These are phyloP conservation scores for Didymella keratinophila DNA, from an alignment of 2,329 filamentous ascomycete genomes.

Conservation along the genomic window DNA sequence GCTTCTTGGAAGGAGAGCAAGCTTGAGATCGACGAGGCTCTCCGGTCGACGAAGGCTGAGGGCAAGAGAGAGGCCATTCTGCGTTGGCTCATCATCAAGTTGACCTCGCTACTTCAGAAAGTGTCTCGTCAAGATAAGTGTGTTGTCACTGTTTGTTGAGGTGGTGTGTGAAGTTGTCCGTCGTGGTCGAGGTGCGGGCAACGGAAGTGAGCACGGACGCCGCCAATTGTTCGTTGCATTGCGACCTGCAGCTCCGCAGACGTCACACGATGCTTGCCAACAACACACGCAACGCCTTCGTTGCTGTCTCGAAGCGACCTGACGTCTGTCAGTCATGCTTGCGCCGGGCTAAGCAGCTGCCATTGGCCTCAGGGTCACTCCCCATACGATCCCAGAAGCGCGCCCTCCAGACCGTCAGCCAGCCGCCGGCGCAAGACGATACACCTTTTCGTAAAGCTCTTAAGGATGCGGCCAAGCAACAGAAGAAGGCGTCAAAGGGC, in stretches of 20 bases:
- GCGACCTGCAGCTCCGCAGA: conserved; percentile 25
- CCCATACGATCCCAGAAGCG: conserved; percentile 18
- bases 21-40: conserved; percentile 2
- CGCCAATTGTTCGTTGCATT: conserved; percentile 29
- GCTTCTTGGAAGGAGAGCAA: conserved; percentile 1
- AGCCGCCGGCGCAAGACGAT: conserved; percentile 34
- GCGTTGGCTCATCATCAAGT: conserved; percentile 20
- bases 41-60: not conserved
- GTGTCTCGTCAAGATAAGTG: not conserved
- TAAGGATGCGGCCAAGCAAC: conserved; percentile 50
- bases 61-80: conserved; percentile 20
- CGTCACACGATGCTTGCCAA: conserved; percentile 43
- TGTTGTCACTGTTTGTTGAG: not conserved
- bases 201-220: conserved; percentile 40
- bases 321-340: conserved; percentile 45
- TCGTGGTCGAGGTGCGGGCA: not conserved
- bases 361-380: conserved; percentile 23
- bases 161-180: not conserved
- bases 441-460: conserved; percentile 48
- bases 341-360: conserved; percentile 24
- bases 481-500: conserved; percentile 34
- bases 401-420: conserved; percentile 36
- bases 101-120: conserved; percentile 14
- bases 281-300: conserved; percentile 31
- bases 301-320: conserved; percentile 31